Evolutionary conservation across 2,329 filamentous ascomycete genomes (phyloP).

Genomic region (Stagonosporopsis cucurbitacearum): DNA sequence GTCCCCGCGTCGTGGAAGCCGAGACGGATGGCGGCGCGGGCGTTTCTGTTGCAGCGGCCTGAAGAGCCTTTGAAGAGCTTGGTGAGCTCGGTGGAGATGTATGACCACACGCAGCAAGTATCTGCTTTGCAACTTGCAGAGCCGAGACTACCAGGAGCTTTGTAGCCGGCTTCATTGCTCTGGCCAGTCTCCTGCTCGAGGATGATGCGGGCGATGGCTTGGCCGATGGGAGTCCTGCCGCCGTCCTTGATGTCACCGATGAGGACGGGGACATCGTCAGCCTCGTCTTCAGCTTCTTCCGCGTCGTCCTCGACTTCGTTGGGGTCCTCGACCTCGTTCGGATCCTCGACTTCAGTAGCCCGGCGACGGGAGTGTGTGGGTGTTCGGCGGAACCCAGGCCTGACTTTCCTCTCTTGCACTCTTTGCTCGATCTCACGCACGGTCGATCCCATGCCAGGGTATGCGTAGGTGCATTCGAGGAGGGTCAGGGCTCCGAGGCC

Average conservation of each 20-base stretch:
- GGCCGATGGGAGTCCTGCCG: slow-evolving; percentile 21
- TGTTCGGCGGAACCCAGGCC: background rate
- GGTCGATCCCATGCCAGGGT: slow-evolving; percentile 25
- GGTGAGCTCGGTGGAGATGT: slow-evolving; percentile 24
- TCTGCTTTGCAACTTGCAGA: slow-evolving; percentile 30
- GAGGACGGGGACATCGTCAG: slow-evolving; percentile 20
- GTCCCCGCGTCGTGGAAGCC: slow-evolving; percentile 40
- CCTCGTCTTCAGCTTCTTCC: slow-evolving; percentile 17
- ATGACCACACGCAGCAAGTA: slow-evolving; percentile 36
- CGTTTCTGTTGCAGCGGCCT: slow-evolving; percentile 33
- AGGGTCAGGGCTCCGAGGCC: slow-evolving; percentile 20
- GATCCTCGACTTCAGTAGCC: background rate
- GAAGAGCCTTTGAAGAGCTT: slow-evolving; percentile 26
- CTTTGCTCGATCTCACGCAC: slow-evolving; percentile 13
- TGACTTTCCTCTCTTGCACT: background rate
- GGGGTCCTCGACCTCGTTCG: background rate
- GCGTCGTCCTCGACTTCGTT: background rate
- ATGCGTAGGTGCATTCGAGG: slow-evolving; percentile 24
- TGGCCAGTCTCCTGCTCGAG: slow-evolving; percentile 22
- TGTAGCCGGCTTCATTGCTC: slow-evolving; percentile 11
- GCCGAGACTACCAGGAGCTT: slow-evolving; percentile 16
- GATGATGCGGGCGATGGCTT: slow-evolving; percentile 30
- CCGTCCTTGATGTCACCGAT: slow-evolving; percentile 35
- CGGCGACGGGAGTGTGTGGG: slow-evolving; percentile 2
- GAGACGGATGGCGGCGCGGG: slow-evolving; percentile 33